Evolutionary conservation across 1,284 basidiomycete genomes (phyloP).

Genomic region (Puccinia sorghi): DNA sequence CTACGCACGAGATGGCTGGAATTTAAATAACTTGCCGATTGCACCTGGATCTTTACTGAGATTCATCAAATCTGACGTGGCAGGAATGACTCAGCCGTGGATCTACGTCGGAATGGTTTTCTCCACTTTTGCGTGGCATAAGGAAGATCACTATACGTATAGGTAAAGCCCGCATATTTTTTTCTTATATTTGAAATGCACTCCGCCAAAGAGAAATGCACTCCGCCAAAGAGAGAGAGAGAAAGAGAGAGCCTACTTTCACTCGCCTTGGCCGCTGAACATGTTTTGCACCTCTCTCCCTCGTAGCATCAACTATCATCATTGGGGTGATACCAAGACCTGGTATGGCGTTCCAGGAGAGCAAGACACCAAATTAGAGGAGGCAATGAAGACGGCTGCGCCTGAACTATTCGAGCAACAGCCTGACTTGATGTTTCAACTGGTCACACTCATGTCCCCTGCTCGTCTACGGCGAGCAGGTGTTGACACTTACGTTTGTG

Average conservation of each 20-base stretch:
- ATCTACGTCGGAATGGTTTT: slow-evolving; percentile 99
- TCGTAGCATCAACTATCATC: slow-evolving; percentile 60
- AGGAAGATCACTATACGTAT: slow-evolving; percentile 99
- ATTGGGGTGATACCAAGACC: slow-evolving; percentile 99
- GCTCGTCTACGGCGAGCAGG: slow-evolving; percentile 79
- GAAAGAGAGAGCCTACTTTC: not conserved
- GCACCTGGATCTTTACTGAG: slow-evolving; percentile 75
- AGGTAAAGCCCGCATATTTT: slow-evolving; percentile 56
- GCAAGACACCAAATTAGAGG: slow-evolving; percentile 93
- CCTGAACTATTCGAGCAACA: slow-evolving; percentile 99
- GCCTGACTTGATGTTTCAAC: slow-evolving; percentile 93
- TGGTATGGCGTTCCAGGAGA: slow-evolving; percentile 98
- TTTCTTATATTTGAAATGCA: not conserved
- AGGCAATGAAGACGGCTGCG: slow-evolving; percentile 89
- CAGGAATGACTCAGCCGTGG: slow-evolving; percentile 99
- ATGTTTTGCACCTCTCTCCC: not conserved
- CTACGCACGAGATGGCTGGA: slow-evolving; percentile 92
- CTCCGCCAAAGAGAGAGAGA: not conserved
- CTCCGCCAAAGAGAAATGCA: not conserved
- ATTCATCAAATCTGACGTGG: slow-evolving; percentile 98
- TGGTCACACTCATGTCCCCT: slow-evolving; percentile 98
- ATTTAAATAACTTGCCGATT: slow-evolving; percentile 95
- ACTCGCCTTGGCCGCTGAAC: not conserved
- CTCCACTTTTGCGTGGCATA: slow-evolving; percentile 99
- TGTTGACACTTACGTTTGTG: slow-evolving; percentile 89